phyloP scores from a whole-genome alignment of 176 grass and related monocot genomes.

The barley (Hordeum vulgare) region DNA sequence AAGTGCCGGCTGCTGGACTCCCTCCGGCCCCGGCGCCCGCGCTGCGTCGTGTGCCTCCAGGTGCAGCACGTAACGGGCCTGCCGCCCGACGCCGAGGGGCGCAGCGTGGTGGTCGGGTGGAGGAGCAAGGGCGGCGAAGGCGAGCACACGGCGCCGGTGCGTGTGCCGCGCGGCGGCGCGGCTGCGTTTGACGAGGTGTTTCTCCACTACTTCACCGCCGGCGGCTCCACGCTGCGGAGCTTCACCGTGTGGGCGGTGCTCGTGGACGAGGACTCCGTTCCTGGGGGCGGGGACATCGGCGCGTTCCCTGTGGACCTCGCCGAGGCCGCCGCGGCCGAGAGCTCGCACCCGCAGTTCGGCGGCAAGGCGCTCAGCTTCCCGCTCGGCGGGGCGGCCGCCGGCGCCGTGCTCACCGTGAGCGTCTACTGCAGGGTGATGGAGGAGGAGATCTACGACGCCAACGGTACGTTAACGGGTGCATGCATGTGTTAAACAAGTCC shows the following conservation, averaged over 20 bases:
- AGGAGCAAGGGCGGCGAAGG: constrained; percentile 58
- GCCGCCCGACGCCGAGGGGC: constrained; percentile 39
- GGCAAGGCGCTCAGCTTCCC: constrained; percentile 67
- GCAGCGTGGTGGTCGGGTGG: constrained; percentile 66
- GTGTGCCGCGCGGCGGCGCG: constrained; percentile 30
- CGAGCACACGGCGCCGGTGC: constrained; percentile 61
- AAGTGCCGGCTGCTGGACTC: constrained; percentile 44
- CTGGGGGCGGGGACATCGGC: constrained; percentile 44
- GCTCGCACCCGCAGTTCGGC: constrained; percentile 37
- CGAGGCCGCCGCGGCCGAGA: constrained; percentile 35
- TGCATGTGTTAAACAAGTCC: not conserved
- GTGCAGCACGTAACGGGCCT: constrained; percentile 67
- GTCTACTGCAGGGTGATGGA: constrained; percentile 76
- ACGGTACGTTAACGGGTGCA: constrained; percentile 27
- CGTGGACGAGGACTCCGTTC: constrained; percentile 49
- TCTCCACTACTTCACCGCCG: constrained; percentile 56
- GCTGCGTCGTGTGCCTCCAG: constrained; percentile 80
- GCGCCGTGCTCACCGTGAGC: constrained; percentile 54
- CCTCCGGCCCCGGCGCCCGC: constrained; percentile 35
- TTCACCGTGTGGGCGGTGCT: constrained; percentile 79
- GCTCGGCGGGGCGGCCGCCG: constrained; percentile 53
- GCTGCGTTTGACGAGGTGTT: constrained; percentile 83
- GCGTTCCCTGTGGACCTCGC: constrained; percentile 67
- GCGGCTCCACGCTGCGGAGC: constrained; percentile 34
- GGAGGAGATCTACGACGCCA: constrained; percentile 19